These are phyloP conservation scores for Vitis amurensis DNA, from an alignment of 164 flowering plant genomes.

Conservation along the genomic window DNA sequence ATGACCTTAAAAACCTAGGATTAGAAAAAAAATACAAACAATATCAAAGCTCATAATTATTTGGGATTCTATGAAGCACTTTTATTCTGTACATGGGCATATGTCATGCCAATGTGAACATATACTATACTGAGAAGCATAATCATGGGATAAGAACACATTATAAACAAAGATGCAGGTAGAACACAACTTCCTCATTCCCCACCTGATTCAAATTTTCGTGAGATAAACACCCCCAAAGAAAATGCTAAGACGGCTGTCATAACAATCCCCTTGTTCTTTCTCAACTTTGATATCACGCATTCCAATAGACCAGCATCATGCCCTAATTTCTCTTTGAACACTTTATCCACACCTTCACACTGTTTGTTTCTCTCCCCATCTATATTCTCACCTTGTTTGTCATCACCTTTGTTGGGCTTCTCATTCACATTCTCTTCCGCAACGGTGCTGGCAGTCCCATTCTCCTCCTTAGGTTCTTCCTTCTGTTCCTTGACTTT, in stretches of 20 bases:
- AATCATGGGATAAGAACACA: no score
- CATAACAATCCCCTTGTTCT: conserved; percentile 35
- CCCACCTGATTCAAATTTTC: conserved; percentile 16
- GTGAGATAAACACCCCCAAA: conserved; percentile 42
- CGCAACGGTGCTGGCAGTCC: not conserved
- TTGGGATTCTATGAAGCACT: no score
- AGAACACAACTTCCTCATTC: not conserved
- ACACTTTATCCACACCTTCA: not conserved
- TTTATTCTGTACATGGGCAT: no score
- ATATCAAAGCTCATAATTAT: no score
- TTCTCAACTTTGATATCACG: conserved; percentile 18
- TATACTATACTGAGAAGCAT: no score
- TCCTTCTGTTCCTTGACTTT: conserved; percentile 13
- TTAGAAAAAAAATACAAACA: no score
- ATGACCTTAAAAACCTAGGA: no score
- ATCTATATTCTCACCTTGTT: not conserved
- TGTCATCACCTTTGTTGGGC: not conserved
- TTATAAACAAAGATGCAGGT: not conserved
- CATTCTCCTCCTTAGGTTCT: conserved; percentile 6
- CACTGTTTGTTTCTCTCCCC: conserved; percentile 1
- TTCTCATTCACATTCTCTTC: conserved; percentile 7
- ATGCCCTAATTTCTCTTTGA: not conserved
- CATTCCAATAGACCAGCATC: conserved; percentile 8
- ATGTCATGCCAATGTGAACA: no score
- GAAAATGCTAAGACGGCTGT: conserved; percentile 48